These are phyloP conservation scores for Jasminum sambac DNA, from an alignment of 257 asterid genomes.

Conservation along the genomic window DNA sequence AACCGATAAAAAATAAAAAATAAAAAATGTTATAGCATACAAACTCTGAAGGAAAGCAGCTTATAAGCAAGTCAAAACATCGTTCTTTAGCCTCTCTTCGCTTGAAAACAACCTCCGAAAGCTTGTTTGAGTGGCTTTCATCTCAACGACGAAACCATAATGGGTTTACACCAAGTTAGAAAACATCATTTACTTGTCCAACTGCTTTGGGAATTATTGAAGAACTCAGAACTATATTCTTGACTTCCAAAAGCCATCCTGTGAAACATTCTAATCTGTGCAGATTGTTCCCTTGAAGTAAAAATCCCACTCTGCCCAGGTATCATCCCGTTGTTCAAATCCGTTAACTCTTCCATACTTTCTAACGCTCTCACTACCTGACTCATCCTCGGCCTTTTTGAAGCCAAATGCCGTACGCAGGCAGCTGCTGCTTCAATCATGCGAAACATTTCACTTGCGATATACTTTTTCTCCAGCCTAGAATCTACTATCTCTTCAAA, in stretches of 20 bases:
- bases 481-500: conserved; percentile 60
- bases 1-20: neutral
- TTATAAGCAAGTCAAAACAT: neutral
- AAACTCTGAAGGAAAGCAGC: neutral
- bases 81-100: neutral
- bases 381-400: conserved; percentile 81
- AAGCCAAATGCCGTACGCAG: conserved; percentile 75
- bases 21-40: neutral
- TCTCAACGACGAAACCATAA: neutral
- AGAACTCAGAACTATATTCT: conserved; percentile 60
- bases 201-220: conserved; percentile 57
- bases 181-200: conserved; percentile 34
- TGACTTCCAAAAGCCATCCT: conserved; percentile 92
- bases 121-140: neutral
- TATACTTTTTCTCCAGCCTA: conserved; percentile 48
- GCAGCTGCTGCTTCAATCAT: conserved; percentile 95
- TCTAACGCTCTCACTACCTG: conserved; percentile 89
- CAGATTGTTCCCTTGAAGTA: conserved; percentile 77
- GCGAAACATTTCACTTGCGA: conserved; percentile 69
- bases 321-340: conserved; percentile 78
- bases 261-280: conserved; percentile 84
- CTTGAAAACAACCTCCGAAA: neutral
- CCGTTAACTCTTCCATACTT: conserved; percentile 68
- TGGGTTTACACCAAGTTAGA: neutral
- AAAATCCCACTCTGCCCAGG: conserved; percentile 85